Evolutionary conservation across 805 yeast genomes (phyloP), one percentile per base, ranked within the genome.

Genomic region (Pichia rugopelliculosa): DNA sequence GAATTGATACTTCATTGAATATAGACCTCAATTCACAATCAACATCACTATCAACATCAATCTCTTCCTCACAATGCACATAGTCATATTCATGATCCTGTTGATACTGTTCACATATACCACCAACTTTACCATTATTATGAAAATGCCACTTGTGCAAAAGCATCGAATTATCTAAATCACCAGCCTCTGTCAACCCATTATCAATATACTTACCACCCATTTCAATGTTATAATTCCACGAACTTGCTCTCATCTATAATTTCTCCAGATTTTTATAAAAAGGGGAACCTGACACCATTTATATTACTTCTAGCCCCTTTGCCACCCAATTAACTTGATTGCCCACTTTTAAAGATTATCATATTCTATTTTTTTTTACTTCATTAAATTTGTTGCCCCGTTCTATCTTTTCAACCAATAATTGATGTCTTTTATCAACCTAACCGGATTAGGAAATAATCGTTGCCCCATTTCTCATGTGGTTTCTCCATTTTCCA

Each of bases 391-490:
- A 13, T 9, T 13, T 30, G 18, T 30, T 30, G 18, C 34, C 18
- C 34, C 34, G 18, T 30, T 30, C 13, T 30, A 30, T 30, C 34
- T 30, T 18, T 13, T 10, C 34, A 30, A 8, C 30, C 27, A n/a
- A 39, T 24, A 6, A 39, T 6, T 13, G 22, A 13, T 37, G 15
- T 27, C 12, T 8, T 15, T 30, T 30, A 33, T 23, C 39, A 45
- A 24, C 25, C 47, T 45, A 45, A 39, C 47, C 47, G 13, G 24
- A 39, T 45, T 34, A 25, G 42, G 47, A 20, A 45, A 45, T 33
- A 38, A n/a, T 7, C 5, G 12, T 13, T 25, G 33, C 44, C 33
- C 36, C 44, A 25, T 22, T 11, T 17, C 36, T 10, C 18, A 4
- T 24, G 25, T 24, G 25, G 25, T 30, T 30, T 30, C 10, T 30